A percentile compares a stretch with the other conserved stretches of the same genome.
Conservation (phyloP, 1,139 yeast genomes). For the Hyphopichia wangnamkhiaoensis region DNA sequence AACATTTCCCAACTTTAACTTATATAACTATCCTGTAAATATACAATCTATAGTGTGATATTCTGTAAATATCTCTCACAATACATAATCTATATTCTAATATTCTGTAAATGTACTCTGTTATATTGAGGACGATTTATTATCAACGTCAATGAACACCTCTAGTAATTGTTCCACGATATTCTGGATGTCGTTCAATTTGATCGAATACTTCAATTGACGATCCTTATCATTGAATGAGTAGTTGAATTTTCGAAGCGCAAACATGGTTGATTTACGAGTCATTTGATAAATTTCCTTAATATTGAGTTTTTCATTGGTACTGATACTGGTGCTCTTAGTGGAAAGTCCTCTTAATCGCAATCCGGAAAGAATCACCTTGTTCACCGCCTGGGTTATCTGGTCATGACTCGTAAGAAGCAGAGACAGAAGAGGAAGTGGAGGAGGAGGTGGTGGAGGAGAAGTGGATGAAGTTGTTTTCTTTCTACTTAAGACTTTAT, state of each 20-base stretch:
- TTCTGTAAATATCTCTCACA: neutral
- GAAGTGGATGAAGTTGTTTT: slow-evolving; percentile 13
- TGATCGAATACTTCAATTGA: slow-evolving; percentile 11
- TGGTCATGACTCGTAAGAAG: slow-evolving; percentile 2
- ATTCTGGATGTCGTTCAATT: slow-evolving; percentile 35
- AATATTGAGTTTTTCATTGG: slow-evolving; percentile 35
- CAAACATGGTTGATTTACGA: slow-evolving; percentile 38
- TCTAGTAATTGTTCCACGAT: slow-evolving; percentile 38
- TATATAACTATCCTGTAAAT: slow-evolving; percentile 12
- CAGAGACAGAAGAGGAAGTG: slow-evolving; percentile 4
- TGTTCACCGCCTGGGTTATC: slow-evolving; percentile 27
- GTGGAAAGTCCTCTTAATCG: slow-evolving; percentile 43
- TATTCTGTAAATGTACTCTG: no score
- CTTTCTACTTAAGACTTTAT: slow-evolving; percentile 36
- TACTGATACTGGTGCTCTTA: slow-evolving; percentile 8
- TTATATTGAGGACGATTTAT: no score
- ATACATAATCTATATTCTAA: neutral
- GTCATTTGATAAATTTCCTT: slow-evolving; percentile 49
- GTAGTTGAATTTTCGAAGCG: slow-evolving; percentile 39
- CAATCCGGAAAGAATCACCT: slow-evolving; percentile 42
- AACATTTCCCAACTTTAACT: slow-evolving; percentile 13
- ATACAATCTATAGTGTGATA: neutral
- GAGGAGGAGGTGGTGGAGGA: slow-evolving; percentile 10
- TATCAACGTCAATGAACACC: slow-evolving; percentile 34
- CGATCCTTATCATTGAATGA: slow-evolving; percentile 19